A percentile compares a stretch with the other conserved stretches of the same genome.
phyloP scores from a whole-genome alignment of 2,329 filamentous ascomycete species.

The Meredithiella fracta region DNA sequence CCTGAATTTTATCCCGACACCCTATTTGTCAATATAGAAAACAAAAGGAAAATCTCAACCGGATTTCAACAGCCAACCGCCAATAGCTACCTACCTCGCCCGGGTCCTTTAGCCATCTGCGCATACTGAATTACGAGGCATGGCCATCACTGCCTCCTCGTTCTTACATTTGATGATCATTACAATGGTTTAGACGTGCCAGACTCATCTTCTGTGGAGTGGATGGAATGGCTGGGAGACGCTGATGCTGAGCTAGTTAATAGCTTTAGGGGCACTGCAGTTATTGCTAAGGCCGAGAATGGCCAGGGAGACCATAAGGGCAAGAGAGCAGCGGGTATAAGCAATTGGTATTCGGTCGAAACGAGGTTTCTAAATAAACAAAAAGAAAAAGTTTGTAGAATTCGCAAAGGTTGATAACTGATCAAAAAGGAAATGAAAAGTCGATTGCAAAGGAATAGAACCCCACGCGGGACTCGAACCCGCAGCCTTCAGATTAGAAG shows the following conservation, averaged over 20 bases:
- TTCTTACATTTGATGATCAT: no score
- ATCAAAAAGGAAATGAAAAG: background rate
- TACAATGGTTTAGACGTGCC: no score
- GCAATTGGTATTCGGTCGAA: background rate
- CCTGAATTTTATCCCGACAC: background rate
- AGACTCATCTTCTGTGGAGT: no score
- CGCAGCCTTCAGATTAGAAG: constrained; percentile 15
- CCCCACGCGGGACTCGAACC: constrained; percentile 15
- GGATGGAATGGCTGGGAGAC: no score
- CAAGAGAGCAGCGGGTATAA: no score
- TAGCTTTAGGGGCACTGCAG: background rate
- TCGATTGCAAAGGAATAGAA: background rate
- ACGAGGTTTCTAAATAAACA: background rate
- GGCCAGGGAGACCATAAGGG: no score
- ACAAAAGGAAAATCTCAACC: background rate
- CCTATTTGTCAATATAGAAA: background rate
- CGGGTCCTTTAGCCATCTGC: no score
- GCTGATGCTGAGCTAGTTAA: no score
- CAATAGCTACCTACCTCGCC: no score
- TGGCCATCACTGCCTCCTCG: no score
- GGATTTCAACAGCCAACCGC: background rate
- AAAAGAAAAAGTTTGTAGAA: background rate
- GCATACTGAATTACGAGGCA: no score
- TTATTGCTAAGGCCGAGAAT: background rate
- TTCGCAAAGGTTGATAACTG: background rate